Percentiles rank a stretch among this genome's conserved stretches.
These are phyloP conservation scores for Scleroderma bovista DNA, from an alignment of 768 basidiomycete genomes.

Conservation along the genomic window DNA sequence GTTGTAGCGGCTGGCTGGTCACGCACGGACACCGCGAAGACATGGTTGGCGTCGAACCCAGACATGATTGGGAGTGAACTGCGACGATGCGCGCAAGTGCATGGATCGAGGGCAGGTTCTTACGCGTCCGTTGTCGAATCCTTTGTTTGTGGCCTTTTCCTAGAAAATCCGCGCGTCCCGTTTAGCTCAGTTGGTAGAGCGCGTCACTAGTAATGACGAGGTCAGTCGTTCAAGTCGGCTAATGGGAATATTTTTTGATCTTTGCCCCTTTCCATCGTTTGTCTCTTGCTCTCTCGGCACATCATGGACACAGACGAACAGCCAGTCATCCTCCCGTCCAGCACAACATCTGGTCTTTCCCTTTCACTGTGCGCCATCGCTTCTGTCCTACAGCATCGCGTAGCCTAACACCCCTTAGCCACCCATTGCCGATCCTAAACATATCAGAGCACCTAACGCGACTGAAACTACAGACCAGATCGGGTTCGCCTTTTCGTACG, in stretches of 20 bases:
- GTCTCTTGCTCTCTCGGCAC: not conserved
- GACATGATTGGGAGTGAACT: conserved; percentile 49
- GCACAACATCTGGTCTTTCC: conserved; percentile 67
- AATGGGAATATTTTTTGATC: conserved; percentile 33
- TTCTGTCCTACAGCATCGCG: not conserved
- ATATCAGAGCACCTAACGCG: conserved; percentile 95
- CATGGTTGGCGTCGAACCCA: conserved; percentile 77
- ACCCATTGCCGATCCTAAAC: conserved; percentile 93
- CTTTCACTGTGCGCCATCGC: conserved; percentile 57
- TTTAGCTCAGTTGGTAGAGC: conserved; percentile 48
- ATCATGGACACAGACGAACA: conserved; percentile 74
- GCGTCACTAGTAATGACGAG: conserved; percentile 45
- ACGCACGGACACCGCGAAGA: conserved; percentile 79
- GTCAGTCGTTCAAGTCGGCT: conserved; percentile 40
- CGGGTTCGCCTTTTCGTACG: conserved; percentile 60
- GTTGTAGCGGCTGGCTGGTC: conserved; percentile 49
- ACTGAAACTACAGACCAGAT: conserved; percentile 65
- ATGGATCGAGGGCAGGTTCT: conserved; percentile 23
- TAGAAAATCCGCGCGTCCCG: conserved; percentile 13
- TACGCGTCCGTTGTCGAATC: conserved; percentile 17
- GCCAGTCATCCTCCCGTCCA: conserved; percentile 67
- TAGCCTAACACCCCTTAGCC: conserved; percentile 45
- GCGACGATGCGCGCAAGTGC: not conserved
- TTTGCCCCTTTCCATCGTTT: not conserved
- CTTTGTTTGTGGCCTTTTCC: not conserved